Percentiles rank a stretch among this genome's conserved stretches.
Conservation (phyloP, 768 basidiomycete species). For the Lentinula lateritia region DNA sequence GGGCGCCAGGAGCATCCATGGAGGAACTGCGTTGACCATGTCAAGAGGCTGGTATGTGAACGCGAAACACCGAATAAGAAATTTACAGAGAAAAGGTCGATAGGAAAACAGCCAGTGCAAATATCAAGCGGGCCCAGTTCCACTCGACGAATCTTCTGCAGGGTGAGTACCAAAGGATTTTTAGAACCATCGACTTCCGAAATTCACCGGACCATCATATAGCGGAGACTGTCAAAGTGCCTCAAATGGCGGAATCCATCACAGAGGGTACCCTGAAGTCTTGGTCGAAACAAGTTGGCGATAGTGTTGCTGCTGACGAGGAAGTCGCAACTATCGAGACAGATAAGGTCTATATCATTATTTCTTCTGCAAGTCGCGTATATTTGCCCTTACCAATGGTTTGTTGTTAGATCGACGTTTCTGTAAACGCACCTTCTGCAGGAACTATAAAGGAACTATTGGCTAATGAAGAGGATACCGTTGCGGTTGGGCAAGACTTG, state of each 20-base stretch:
- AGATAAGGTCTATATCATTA: conserved; percentile 67
- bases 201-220: conserved; percentile 2
- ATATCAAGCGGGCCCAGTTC: conserved; percentile 54
- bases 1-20: conserved; percentile 27
- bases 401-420: conserved; percentile 80
- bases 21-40: conserved; percentile 25
- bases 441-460: conserved; percentile 86
- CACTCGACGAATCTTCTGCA: conserved; percentile 66
- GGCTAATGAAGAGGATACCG: conserved; percentile 90
- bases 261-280: conserved; percentile 94
- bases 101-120: conserved; percentile 42
- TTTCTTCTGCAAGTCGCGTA: neutral
- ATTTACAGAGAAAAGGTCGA: neutral
- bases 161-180: conserved; percentile 37
- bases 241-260: conserved; percentile 98
- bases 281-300: conserved; percentile 92
- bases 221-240: conserved; percentile 91
- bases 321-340: conserved; percentile 98
- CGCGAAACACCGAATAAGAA: neutral
- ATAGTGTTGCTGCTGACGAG: conserved; percentile 86
- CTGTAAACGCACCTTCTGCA: conserved; percentile 87
- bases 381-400: conserved; percentile 7
- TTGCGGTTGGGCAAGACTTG: conserved; percentile 90
- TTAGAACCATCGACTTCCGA: neutral
- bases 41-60: conserved; percentile 43